These are phyloP conservation scores for Sporobolomyces roseus DNA, from an alignment of 768 basidiomycete genomes.

Conservation along the genomic window DNA sequence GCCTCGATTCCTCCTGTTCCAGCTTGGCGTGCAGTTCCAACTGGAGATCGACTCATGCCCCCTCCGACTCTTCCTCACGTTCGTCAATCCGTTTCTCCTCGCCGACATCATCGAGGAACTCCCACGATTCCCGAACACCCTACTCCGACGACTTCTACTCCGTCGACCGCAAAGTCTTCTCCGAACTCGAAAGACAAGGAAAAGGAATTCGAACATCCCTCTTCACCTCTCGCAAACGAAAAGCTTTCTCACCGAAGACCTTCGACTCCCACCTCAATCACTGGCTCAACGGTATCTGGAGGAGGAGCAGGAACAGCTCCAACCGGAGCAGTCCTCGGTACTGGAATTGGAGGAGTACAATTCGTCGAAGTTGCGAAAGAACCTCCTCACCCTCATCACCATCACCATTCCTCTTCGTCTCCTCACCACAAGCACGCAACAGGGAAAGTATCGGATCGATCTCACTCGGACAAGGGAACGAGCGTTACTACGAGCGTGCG, in stretches of 20 bases:
- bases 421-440: not conserved
- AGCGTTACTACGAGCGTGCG: conserved; percentile 1
- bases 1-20: not conserved
- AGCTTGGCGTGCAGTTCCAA: conserved; percentile 28
- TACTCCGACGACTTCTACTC: too few species aligned
- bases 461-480: conserved; percentile 25
- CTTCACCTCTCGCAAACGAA: not conserved
- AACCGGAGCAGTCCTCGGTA: conserved; percentile 11
- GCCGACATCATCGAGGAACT: not conserved
- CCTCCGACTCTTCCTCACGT: not conserved
- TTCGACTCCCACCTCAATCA: conserved; percentile 7
- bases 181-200: not conserved
- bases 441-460: conserved; percentile 16
- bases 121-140: not conserved
- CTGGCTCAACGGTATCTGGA: not conserved
- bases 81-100: not conserved
- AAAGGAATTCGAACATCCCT: not conserved
- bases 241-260: not conserved
- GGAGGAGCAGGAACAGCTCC: not conserved
- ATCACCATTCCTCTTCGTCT: not conserved
- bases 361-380: conserved; percentile 31
- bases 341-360: conserved; percentile 26
- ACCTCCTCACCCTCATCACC: not conserved
- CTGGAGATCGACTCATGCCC: conserved; percentile 20
- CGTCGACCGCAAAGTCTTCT: not conserved